Conservation (phyloP, 495 filamentous ascomycete genomes). For the Poronia punctata region DNA sequence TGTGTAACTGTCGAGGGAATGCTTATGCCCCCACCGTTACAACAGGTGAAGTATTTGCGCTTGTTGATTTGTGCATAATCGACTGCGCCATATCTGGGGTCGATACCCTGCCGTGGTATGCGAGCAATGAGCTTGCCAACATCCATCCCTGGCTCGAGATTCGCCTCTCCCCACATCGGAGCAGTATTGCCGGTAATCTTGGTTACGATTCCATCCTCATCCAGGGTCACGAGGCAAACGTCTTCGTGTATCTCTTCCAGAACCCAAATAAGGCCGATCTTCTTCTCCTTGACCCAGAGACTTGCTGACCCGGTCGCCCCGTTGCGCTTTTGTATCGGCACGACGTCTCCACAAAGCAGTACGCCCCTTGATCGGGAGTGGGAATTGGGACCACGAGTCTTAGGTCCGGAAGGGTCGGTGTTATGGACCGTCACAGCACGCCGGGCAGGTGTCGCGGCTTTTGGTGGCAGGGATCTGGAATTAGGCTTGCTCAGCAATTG, state of each 20-base stretch:
- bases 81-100: slow-evolving; percentile 55
- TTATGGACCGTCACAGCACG: slow-evolving; percentile 71
- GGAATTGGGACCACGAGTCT: slow-evolving; percentile 39
- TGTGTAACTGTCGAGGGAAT: slow-evolving; percentile 73
- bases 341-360: slow-evolving; percentile 90
- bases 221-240: slow-evolving; percentile 64
- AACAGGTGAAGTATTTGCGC: slow-evolving; percentile 73
- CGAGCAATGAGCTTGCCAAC: slow-evolving; percentile 70
- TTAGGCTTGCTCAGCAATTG: slow-evolving; percentile 81
- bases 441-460: slow-evolving; percentile 25
- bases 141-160: slow-evolving; percentile 57
- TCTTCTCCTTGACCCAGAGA: slow-evolving; percentile 97
- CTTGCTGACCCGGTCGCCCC: slow-evolving; percentile 86
- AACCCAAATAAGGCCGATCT: slow-evolving; percentile 91
- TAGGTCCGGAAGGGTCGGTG: slow-evolving; percentile 56
- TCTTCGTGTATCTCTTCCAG: slow-evolving; percentile 97
- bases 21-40: slow-evolving; percentile 61
- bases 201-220: slow-evolving; percentile 63
- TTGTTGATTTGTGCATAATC: slow-evolving; percentile 64
- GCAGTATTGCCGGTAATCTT: slow-evolving; percentile 60
- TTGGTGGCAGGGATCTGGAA: slow-evolving; percentile 51
- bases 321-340: slow-evolving; percentile 92
- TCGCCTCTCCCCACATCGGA: slow-evolving; percentile 72
- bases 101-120: slow-evolving; percentile 66
- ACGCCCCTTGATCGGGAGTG: slow-evolving; percentile 80